Evolutionary conservation across 2,329 filamentous ascomycete species (phyloP), one percentile per base, ranked within the genome.

Genomic region (Cytospora piceae): DNA sequence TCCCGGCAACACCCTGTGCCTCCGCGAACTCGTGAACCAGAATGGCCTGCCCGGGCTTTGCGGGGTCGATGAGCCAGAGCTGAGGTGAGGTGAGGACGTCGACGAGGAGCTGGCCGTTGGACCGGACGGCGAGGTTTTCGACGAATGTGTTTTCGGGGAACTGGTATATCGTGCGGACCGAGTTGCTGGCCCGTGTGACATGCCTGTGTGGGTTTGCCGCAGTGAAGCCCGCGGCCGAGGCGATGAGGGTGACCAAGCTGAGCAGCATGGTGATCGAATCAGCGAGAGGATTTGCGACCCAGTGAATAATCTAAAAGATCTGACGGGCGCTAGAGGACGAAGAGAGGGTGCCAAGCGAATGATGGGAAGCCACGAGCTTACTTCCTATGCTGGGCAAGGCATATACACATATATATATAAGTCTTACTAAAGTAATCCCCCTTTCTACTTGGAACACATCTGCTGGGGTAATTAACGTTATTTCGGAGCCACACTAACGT

Each of bases 61-160:
- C 52, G 2, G 77, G 77, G 59, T 77, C 69, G 42, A 80, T 68
- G 32, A 76, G 70, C 66, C 73, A 73, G 3, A 79, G 67, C 59
- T 76, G 72, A 9, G 77, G 72, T 24, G 60, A 57, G 51, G 73
- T 72, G 12, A 78, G 64, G 4, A 74, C 66, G 17, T 72, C 69
- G n/a, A 75, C 72, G 34, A 79, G 72, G n/a, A 79, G 67, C 31
- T 75, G 71, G 17, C 75, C 76, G 55, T 77, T 78, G n/a, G 71
- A 59, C 24, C 74, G 75, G 3, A 77, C 64, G 11, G 73, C 75
- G 29, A 80, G 69, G 61, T 80, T 80, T 66, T 80, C 78, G 39
- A 58, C 64, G 58, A 62, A 67, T 15, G 65, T 68, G 9, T 60
- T 46, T 20, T 56, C 53, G 12, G 67, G 67, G 37, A 67, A 68